Percentiles rank a stretch among this genome's conserved stretches.
phyloP scores from a whole-genome alignment of 352 stramenopile species.

The Pythium aquatile region DNA sequence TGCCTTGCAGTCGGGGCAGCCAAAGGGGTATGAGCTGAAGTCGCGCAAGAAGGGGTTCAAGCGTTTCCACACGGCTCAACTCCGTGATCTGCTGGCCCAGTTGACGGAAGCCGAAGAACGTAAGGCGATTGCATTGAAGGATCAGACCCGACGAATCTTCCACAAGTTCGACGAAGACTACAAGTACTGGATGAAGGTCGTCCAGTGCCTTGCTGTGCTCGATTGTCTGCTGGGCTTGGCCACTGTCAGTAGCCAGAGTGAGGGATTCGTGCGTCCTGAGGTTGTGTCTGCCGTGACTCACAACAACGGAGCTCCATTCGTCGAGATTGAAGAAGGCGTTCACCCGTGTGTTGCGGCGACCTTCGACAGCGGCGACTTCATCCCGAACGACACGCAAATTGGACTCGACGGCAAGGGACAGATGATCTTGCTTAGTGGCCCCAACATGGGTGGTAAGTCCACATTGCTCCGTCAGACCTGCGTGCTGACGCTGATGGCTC shows the following conservation, averaged over 20 bases:
- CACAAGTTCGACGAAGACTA: constrained; percentile 95
- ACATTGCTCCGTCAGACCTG: constrained; percentile 98
- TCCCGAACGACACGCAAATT: constrained; percentile 95
- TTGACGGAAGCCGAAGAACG: constrained; percentile 77
- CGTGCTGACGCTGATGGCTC: constrained; percentile 96
- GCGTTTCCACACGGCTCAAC: constrained; percentile 88
- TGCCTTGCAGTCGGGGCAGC: constrained; percentile 72
- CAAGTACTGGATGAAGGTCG: constrained; percentile 92
- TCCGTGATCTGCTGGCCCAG: constrained; percentile 75
- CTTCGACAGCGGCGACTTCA: constrained; percentile 90
- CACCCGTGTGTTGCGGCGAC: constrained; percentile 93
- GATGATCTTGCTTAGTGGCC: constrained; percentile 95
- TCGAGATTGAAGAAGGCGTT: constrained; percentile 92
- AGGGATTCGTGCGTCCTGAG: constrained; percentile 90
- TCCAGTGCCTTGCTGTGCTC: constrained; percentile 91
- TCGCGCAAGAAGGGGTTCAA: constrained; percentile 92
- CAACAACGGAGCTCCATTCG: constrained; percentile 61
- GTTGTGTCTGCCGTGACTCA: constrained; percentile 73
- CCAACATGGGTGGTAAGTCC: constrained; percentile 99
- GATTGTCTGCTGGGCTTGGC: constrained; percentile 96
- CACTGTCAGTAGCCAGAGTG: constrained; percentile 90
- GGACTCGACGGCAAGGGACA: constrained; percentile 61
- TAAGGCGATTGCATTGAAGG: constrained; percentile 80
- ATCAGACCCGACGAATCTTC: constrained; percentile 93
- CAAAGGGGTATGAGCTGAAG: constrained; percentile 95